These are phyloP conservation scores for Candida orba DNA, from an alignment of 805 yeast species.

Conservation along the genomic window DNA sequence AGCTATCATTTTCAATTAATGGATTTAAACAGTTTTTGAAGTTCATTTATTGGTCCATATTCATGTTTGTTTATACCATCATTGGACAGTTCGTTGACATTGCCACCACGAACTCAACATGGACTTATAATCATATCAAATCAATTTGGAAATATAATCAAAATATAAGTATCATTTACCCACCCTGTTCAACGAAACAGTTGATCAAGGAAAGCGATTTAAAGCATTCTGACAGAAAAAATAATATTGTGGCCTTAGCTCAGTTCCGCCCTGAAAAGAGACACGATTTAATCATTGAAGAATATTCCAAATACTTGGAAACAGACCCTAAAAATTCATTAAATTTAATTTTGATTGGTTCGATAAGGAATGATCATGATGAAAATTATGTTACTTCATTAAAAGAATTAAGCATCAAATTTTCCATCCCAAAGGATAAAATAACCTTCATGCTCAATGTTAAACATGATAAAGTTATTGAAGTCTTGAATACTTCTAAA, in stretches of 20 bases:
- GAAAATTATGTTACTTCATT: constrained; percentile 48
- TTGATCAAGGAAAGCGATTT: constrained; percentile 6
- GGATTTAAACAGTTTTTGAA: constrained; percentile 30
- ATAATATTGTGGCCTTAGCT: constrained; percentile 46
- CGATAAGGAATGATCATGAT: constrained; percentile 69
- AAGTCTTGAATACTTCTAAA: constrained; percentile 46
- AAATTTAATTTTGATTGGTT: constrained; percentile 70
- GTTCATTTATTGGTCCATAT: constrained; percentile 61
- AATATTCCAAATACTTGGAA: constrained; percentile 47
- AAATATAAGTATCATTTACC: constrained; percentile 54
- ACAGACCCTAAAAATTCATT: constrained; percentile 28
- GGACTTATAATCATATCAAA: constrained; percentile 79
- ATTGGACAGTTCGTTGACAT: constrained; percentile 62
- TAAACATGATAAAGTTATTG: constrained; percentile 53
- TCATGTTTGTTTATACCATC: constrained; percentile 56
- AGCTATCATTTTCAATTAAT: constrained; percentile 21
- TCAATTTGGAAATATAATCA: constrained; percentile 52
- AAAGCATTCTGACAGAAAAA: constrained; percentile 24
- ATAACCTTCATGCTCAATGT: constrained; percentile 65
- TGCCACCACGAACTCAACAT: constrained; percentile 75
- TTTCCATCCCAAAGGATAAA: constrained; percentile 34
- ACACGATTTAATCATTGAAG: constrained; percentile 59
- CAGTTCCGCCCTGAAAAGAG: constrained; percentile 96
- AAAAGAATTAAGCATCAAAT: constrained; percentile 33
- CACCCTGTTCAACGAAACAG: constrained; percentile 77